These are phyloP conservation scores for Hyphopichia homilentoma DNA, from an alignment of 805 yeast genomes.

Conservation along the genomic window DNA sequence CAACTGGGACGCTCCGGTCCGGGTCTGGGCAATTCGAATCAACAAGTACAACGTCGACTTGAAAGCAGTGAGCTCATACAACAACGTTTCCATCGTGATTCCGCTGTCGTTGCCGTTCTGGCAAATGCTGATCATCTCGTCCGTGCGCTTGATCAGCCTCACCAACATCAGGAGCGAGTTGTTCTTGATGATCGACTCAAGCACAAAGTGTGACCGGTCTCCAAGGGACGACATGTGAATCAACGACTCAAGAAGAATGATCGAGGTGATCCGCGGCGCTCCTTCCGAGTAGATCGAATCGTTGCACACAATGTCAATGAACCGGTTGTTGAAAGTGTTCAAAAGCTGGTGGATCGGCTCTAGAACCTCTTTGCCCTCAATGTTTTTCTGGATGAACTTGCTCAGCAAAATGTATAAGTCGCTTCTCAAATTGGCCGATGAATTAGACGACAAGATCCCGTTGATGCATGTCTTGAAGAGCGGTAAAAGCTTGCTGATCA, in stretches of 20 bases:
- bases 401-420: conserved; percentile 75
- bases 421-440: conserved; percentile 66
- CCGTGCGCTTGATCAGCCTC: conserved; percentile 65
- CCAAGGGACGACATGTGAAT: conserved; percentile 52
- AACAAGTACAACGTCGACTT: conserved; percentile 68
- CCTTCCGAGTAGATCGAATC: conserved; percentile 84
- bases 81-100: conserved; percentile 47
- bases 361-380: conserved; percentile 38
- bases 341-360: conserved; percentile 52
- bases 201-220: conserved; percentile 52
- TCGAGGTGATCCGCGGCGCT: conserved; percentile 66
- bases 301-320: conserved; percentile 63
- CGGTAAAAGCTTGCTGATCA: conserved; percentile 55
- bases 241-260: conserved; percentile 68
- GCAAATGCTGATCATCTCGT: conserved; percentile 50
- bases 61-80: conserved; percentile 76
- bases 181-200: conserved; percentile 58
- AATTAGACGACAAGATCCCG: conserved; percentile 68
- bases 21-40: conserved; percentile 70
- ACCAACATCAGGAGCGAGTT: conserved; percentile 65
- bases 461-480: conserved; percentile 70
- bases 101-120: conserved; percentile 16
- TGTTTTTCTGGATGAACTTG: conserved; percentile 54
- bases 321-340: conserved; percentile 53
- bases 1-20: conserved; percentile 72